Evolutionary conservation across 2,329 filamentous ascomycete species (phyloP).

Genomic region (Alternaria sp.): DNA sequence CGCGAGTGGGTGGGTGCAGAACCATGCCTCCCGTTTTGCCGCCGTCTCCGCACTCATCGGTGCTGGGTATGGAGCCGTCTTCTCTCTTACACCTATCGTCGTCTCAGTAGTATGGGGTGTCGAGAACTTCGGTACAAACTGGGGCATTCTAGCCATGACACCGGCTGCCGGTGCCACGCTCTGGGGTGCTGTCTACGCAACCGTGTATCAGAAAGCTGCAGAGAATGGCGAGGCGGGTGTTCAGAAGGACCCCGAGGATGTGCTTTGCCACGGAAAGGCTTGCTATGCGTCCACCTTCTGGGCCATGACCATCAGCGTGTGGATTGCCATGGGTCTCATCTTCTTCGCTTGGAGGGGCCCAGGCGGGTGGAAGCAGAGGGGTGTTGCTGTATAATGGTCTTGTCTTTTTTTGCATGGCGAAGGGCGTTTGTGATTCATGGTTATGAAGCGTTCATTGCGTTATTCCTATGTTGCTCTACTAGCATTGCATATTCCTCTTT

Average conservation of each 20-base stretch:
- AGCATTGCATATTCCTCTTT: background rate
- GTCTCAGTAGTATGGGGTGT: constrained; percentile 98
- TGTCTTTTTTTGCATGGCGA: constrained; percentile 6
- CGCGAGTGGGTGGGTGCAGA: constrained; percentile 75
- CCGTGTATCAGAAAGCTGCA: constrained; percentile 75
- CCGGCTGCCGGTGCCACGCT: constrained; percentile 86
- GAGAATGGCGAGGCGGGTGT: constrained; percentile 44
- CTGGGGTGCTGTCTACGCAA: constrained; percentile 90
- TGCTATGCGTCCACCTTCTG: constrained; percentile 87
- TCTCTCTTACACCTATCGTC: constrained; percentile 87
- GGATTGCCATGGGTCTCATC: constrained; percentile 75
- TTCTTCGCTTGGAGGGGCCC: constrained; percentile 81
- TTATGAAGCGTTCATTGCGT: constrained; percentile 2
- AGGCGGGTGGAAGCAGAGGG: constrained; percentile 76
- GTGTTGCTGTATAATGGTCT: constrained; percentile 67
- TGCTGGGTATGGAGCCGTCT: constrained; percentile 90
- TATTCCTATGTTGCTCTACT: background rate
- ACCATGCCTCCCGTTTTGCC: constrained; percentile 81
- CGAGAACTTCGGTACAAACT: constrained; percentile 98
- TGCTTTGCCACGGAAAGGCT: constrained; percentile 77
- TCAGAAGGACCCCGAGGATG: constrained; percentile 48
- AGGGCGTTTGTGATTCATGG: background rate
- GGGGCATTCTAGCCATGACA: constrained; percentile 91
- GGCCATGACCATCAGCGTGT: constrained; percentile 82
- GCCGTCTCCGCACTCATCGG: constrained; percentile 84